Evolutionary conservation across 2,329 filamentous ascomycete genomes (phyloP).

Genomic region (Epicoccum nigrum): DNA sequence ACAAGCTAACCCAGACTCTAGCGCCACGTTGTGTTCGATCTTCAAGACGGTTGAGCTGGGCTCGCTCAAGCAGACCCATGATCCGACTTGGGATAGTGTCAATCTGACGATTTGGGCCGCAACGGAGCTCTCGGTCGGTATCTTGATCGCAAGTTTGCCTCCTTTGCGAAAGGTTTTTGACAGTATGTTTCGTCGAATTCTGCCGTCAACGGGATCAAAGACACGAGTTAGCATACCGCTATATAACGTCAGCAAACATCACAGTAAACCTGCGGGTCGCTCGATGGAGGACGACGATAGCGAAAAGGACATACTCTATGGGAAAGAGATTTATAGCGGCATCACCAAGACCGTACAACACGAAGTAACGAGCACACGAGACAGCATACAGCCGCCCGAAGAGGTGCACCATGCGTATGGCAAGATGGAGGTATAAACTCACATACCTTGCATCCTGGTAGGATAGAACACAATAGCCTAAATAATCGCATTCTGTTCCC

Average conservation of each 20-base stretch:
- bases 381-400: constrained; percentile 1
- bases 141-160: constrained; percentile 32
- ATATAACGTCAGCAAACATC: constrained; percentile 22
- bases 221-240: constrained; percentile 21
- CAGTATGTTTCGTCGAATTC: constrained; percentile 21
- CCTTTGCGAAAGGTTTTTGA: constrained; percentile 38
- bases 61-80: constrained; percentile 25
- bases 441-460: not conserved
- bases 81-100: constrained; percentile 35
- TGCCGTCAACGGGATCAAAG: constrained; percentile 25
- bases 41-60: constrained; percentile 35
- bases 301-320: constrained; percentile 27
- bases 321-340: constrained; percentile 9
- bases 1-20: constrained; percentile 5
- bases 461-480: not conserved
- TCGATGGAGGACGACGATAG: constrained; percentile 28
- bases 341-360: constrained; percentile 32
- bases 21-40: constrained; percentile 30
- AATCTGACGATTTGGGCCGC: constrained; percentile 33
- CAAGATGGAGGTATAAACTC: constrained; percentile 5
- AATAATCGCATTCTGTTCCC: not conserved
- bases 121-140: constrained; percentile 33
- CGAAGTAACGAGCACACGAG: constrained; percentile 23
- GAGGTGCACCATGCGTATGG: constrained; percentile 8
- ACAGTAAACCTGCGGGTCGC: constrained; percentile 17